Base-by-base conservation (phyloP, 1,284 basidiomycete genomes). In the Papiliotrema nemorosa region DNA sequence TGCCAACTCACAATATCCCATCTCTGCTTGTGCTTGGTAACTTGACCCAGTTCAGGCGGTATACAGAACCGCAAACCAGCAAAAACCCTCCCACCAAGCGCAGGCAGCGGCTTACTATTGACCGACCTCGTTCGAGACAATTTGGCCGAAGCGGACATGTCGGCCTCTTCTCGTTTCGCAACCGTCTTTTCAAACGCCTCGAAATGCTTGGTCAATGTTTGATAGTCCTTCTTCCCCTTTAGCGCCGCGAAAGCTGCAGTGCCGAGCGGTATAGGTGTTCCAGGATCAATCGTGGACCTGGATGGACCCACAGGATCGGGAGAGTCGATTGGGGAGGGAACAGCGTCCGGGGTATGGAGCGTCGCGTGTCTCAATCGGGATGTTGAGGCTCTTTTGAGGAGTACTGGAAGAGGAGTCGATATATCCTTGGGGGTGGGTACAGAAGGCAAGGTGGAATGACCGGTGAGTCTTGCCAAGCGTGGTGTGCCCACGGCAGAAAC, bases 11-110 rank as follows among this genome's bases (percentile, higher is more conserved):
- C 69, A 12, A 66, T 60, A 1, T 62, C 59, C 54, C 62, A 65
- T 18, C 64, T 52, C 16, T 48, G 27, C 50, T 66, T 59, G 40
- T 64, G 55, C 49, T 62, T 66, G 3, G 44, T 33, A 2, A 50
- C 51, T 26, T 51, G 54, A 18, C 52, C 57, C n/a, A 55, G 21
- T 16, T 64, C 65, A 1, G 56, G 55, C 2, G 70, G 62, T 9
- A 69, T 55, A 38, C 64, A 67, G 42, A 73, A 63, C 16, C 63
- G 51, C 26, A 70, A 50, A 0, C 64, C 67, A 5, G 67, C 54
- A 44, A 73, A 60, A 1, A 71, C 46, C 16, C 41, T 56, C 3
- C 53, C 60, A 10, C 60, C 61, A 2, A 59, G 34, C 7, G 54
- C 54, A 1, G 39, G 18, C 42, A 40, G 34, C 21, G 33, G 14